phyloP scores from a whole-genome alignment of 495 filamentous ascomycete genomes.

The Daldinia bambusicola region DNA sequence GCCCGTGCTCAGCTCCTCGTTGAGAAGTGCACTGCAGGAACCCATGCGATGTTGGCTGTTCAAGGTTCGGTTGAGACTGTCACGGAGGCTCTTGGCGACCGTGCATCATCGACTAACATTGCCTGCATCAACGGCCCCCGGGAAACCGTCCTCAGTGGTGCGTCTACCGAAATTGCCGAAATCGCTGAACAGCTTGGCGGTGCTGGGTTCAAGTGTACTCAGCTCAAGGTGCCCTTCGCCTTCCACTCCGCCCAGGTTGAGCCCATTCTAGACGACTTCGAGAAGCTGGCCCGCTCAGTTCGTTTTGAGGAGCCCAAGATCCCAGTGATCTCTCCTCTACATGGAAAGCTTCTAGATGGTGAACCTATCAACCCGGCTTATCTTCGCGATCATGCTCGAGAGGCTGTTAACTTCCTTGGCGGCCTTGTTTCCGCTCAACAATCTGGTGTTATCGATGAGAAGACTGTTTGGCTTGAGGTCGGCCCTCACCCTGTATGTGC shows the following conservation, averaged over 20 bases:
- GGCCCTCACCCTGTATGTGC: conserved; percentile 76
- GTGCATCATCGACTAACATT: conserved; percentile 52
- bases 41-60: conserved; percentile 75
- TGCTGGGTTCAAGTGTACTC: conserved; percentile 72
- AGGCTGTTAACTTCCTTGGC: conserved; percentile 78
- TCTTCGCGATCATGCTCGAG: conserved; percentile 72
- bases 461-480: conserved; percentile 72
- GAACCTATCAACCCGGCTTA: conserved; percentile 69
- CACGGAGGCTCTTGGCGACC: conserved; percentile 53
- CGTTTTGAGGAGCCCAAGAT: conserved; percentile 69
- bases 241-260: conserved; percentile 87
- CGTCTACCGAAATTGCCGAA: conserved; percentile 60
- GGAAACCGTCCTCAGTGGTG: conserved; percentile 72
- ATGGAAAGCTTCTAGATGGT: conserved; percentile 67
- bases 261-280: conserved; percentile 75
- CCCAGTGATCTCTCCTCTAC: conserved; percentile 77
- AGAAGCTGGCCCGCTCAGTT: conserved; percentile 66
- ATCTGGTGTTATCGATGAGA: conserved; percentile 60
- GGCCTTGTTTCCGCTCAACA: conserved; percentile 67
- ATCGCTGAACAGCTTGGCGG: conserved; percentile 67
- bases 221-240: conserved; percentile 78
- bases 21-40: conserved; percentile 74
- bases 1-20: conserved; percentile 79
- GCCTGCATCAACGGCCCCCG: conserved; percentile 71
- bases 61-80: conserved; percentile 57